phyloP scores from a whole-genome alignment of 2,329 filamentous ascomycete genomes.

The Neophaeococcomyces aloes region DNA sequence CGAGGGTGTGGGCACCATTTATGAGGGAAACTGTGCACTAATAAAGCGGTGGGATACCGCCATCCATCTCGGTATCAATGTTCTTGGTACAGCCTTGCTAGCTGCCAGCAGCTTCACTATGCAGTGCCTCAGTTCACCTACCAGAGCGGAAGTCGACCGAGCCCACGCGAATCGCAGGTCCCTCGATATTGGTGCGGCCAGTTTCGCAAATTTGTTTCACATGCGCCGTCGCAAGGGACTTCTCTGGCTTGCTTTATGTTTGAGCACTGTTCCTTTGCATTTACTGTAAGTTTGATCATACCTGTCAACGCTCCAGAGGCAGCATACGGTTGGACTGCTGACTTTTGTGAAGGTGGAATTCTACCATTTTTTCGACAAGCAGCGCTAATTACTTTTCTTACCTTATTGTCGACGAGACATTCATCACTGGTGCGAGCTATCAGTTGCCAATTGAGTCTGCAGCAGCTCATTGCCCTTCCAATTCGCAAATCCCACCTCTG shows the following conservation, averaged over 20 bases:
- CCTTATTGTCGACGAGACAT: slow-evolving; percentile 3
- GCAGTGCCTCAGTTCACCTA: slow-evolving; percentile 23
- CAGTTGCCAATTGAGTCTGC: neutral
- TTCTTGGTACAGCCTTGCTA: slow-evolving; percentile 17
- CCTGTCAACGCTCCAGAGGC: no score
- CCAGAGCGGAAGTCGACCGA: slow-evolving; percentile 18
- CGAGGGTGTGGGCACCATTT: slow-evolving; percentile 6
- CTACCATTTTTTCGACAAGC: slow-evolving; percentile 8
- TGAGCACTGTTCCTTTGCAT: slow-evolving; percentile 8
- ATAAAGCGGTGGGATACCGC: slow-evolving; percentile 7
- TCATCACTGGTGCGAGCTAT: slow-evolving; percentile 2
- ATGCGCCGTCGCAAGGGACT: slow-evolving; percentile 1
- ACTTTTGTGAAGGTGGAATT: slow-evolving; percentile 6
- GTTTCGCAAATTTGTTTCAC: slow-evolving; percentile 9
- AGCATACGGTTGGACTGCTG: neutral
- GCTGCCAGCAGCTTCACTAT: slow-evolving; percentile 22
- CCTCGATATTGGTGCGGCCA: slow-evolving; percentile 10
- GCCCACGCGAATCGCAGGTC: slow-evolving; percentile 14
- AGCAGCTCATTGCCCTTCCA: neutral
- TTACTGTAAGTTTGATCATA: slow-evolving; percentile 7
- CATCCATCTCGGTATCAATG: slow-evolving; percentile 10
- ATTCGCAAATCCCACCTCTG: neutral
- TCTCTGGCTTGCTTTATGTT: slow-evolving; percentile 5
- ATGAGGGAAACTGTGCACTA: slow-evolving; percentile 10
- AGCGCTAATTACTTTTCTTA: slow-evolving; percentile 4